Evolutionary conservation across 2,329 filamentous ascomycete species (phyloP).

Genomic region (Myriosclerotinia curreyana): DNA sequence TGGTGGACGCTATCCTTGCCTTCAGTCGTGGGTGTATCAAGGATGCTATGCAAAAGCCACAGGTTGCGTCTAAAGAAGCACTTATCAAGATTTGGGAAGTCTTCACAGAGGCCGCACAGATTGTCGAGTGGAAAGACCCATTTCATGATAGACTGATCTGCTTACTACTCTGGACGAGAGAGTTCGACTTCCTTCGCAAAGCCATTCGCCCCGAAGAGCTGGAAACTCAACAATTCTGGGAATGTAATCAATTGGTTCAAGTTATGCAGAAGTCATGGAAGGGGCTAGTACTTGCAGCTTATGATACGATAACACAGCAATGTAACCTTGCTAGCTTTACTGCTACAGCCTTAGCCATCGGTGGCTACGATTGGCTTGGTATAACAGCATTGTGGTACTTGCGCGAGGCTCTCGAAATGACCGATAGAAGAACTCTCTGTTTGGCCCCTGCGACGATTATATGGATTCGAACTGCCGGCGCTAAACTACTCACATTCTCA

Average conservation of each 20-base stretch:
- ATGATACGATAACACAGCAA: neutral
- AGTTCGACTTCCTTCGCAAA: neutral
- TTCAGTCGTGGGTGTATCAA: neutral
- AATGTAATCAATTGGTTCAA: neutral
- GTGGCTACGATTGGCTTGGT: neutral
- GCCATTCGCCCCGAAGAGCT: neutral
- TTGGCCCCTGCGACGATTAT: neutral
- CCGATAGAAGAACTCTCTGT: neutral
- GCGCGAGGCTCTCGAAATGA: neutral
- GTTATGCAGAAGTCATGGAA: slow-evolving; percentile 1
- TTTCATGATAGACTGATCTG: slow-evolving; percentile 12
- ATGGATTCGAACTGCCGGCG: neutral
- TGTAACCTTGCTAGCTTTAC: neutral
- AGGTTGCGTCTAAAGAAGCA: neutral
- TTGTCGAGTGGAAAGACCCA: neutral
- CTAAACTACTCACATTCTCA: neutral
- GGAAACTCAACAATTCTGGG: neutral
- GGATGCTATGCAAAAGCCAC: neutral
- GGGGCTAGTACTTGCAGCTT: neutral
- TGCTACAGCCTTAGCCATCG: neutral
- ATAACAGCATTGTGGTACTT: neutral
- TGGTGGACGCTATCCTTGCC: neutral
- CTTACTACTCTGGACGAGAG: slow-evolving; percentile 3
- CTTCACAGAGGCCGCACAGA: neutral
- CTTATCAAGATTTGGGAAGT: neutral